phyloP scores from a whole-genome alignment of 192 early-diverging fungal species.

The Umbelopsis ramanniana region DNA sequence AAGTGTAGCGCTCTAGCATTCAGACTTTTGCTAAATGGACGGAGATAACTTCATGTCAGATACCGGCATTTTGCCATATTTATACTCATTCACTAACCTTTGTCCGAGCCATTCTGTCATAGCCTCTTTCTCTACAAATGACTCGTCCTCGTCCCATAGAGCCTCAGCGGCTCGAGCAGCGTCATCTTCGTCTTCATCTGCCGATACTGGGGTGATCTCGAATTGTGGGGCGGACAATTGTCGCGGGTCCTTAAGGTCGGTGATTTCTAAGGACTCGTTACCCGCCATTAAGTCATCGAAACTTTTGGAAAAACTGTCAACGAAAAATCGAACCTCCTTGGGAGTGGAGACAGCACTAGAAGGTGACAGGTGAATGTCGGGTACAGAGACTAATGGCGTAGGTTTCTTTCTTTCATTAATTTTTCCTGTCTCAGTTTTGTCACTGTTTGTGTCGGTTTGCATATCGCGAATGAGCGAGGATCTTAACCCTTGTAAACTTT shows the following conservation, averaged over 20 bases:
- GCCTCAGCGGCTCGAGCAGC: slow-evolving; percentile 25
- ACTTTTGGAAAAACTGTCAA: slow-evolving; percentile 12
- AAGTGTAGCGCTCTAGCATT: slow-evolving; percentile 23
- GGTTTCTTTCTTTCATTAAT: background rate
- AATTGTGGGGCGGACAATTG: slow-evolving; percentile 1
- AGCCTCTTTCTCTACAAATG: slow-evolving; percentile 45
- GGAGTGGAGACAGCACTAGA: slow-evolving; percentile 7
- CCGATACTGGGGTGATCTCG: background rate
- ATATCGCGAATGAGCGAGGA: slow-evolving; percentile 10
- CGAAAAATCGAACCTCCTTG: background rate
- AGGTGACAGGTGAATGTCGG: background rate
- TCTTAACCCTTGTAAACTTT: slow-evolving; percentile 19
- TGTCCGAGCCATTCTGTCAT: slow-evolving; percentile 58
- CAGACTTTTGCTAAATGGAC: slow-evolving; percentile 6
- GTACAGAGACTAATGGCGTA: background rate
- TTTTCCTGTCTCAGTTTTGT: background rate
- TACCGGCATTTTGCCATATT: too few species aligned
- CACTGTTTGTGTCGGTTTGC: background rate
- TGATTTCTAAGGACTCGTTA: background rate
- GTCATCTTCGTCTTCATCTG: slow-evolving; percentile 7
- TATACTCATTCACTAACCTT: background rate
- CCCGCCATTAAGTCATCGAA: background rate
- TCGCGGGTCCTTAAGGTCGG: slow-evolving; percentile 7
- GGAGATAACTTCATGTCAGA: too few species aligned
- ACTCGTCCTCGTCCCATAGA: slow-evolving; percentile 50